Conservation (phyloP, 495 filamentous ascomycete species). For the Penicillium dipodomyicola region DNA sequence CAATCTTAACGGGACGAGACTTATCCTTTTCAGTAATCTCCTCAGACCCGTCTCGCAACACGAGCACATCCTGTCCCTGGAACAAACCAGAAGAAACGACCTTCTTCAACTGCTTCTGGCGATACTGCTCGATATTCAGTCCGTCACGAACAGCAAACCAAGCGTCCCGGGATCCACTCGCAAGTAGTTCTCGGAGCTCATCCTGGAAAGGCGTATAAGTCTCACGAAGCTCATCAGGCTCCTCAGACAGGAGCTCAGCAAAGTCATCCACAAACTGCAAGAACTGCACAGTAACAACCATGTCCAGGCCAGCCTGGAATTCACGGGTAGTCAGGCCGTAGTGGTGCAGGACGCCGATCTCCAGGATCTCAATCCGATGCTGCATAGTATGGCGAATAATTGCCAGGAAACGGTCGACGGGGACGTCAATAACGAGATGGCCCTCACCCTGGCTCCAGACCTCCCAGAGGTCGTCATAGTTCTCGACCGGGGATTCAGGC, state of each 20-base stretch:
- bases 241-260: slow-evolving; percentile 26
- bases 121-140: slow-evolving; percentile 16
- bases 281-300: slow-evolving; percentile 35
- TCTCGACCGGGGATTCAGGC: slow-evolving; percentile 21
- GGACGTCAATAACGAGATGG: slow-evolving; percentile 18
- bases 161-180: slow-evolving; percentile 30
- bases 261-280: slow-evolving; percentile 38
- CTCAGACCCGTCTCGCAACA: not conserved
- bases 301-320: slow-evolving; percentile 32
- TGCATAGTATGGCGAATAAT: slow-evolving; percentile 12
- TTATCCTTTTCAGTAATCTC: not conserved
- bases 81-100: slow-evolving; percentile 8
- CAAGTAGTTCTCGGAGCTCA: slow-evolving; percentile 28
- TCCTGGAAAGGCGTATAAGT: slow-evolving; percentile 21
- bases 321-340: slow-evolving; percentile 11
- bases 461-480: slow-evolving; percentile 25
- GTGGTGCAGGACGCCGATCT: slow-evolving; percentile 15
- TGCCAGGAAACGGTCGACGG: slow-evolving; percentile 13
- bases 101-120: slow-evolving; percentile 1
- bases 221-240: slow-evolving; percentile 12
- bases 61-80: not conserved
- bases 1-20: not conserved
- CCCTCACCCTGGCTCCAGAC: slow-evolving; percentile 36
- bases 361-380: slow-evolving; percentile 7
- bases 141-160: slow-evolving; percentile 32